These are phyloP conservation scores for Pseudomicrostroma phylloplanum DNA, from an alignment of 1,284 basidiomycete species.

Conservation along the genomic window DNA sequence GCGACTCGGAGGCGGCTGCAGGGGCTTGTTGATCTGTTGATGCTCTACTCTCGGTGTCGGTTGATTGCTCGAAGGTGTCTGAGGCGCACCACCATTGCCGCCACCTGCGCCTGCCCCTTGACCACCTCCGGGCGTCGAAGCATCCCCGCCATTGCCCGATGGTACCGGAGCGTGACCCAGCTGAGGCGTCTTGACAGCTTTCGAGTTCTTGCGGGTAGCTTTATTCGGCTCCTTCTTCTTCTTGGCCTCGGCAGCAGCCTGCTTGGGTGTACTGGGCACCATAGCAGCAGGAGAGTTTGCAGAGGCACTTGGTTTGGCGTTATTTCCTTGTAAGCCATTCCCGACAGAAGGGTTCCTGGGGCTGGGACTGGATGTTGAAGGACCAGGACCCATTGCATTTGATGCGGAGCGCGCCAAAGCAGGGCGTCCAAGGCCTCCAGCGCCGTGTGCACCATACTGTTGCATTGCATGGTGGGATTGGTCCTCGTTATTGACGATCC, in stretches of 20 bases:
- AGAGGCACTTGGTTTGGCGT: neutral
- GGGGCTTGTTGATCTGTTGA: neutral
- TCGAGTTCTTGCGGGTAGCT: neutral
- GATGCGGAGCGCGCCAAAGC: no score
- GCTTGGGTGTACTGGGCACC: conserved; percentile 3
- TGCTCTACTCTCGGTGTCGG: neutral
- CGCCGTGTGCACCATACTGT: no score
- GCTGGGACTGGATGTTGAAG: neutral
- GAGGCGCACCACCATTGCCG: neutral
- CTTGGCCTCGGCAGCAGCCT: conserved; percentile 1
- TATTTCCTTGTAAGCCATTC: no score
- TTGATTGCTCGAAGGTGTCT: neutral
- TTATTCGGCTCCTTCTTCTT: conserved; percentile 1
- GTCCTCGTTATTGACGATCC: no score
- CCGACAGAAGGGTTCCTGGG: no score
- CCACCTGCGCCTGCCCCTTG: neutral
- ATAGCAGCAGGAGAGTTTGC: neutral
- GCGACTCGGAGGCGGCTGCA: no score
- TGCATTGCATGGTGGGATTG: no score
- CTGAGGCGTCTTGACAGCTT: conserved; percentile 2
- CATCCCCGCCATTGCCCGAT: neutral
- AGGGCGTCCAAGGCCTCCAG: no score
- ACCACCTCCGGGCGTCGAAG: neutral
- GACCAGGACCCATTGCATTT: neutral
- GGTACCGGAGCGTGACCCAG: neutral